Evolutionary conservation across 2,329 filamentous ascomycete genomes (phyloP).

Genomic region (Ophiostoma piceae): DNA sequence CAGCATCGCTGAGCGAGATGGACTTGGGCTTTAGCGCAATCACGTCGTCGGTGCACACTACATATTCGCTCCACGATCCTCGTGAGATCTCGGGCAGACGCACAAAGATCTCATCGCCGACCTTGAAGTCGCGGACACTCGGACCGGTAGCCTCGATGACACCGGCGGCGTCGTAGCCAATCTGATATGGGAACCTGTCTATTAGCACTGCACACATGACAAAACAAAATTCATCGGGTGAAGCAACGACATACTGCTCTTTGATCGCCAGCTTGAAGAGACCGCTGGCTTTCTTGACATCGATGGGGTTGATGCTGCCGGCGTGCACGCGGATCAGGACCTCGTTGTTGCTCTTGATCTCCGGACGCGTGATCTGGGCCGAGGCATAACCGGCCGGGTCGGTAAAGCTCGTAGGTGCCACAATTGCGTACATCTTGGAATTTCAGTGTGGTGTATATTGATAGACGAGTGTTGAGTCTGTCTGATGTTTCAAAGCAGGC

Average conservation of each 20-base stretch:
- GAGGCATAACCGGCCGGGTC: slow-evolving; percentile 11
- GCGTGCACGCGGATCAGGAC: slow-evolving; percentile 42
- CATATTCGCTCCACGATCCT: slow-evolving; percentile 17
- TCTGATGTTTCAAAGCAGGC: neutral
- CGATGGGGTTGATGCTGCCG: slow-evolving; percentile 35
- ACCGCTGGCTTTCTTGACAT: slow-evolving; percentile 34
- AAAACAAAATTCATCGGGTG: too few relatives aligned
- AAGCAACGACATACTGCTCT: neutral
- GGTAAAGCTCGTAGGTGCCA: slow-evolving; percentile 14
- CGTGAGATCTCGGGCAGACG: slow-evolving; percentile 29
- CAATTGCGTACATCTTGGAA: slow-evolving; percentile 9
- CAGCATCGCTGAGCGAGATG: slow-evolving; percentile 15
- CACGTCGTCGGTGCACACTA: neutral
- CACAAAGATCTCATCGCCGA: slow-evolving; percentile 38
- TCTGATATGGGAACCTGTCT: slow-evolving; percentile 13
- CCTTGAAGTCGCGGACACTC: slow-evolving; percentile 31
- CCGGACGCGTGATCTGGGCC: slow-evolving; percentile 6
- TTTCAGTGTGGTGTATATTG: neutral
- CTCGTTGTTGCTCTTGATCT: slow-evolving; percentile 40
- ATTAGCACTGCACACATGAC: neutral
- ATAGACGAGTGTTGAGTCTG: neutral
- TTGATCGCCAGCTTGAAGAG: slow-evolving; percentile 23
- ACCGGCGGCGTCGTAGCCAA: slow-evolving; percentile 33
- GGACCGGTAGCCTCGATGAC: slow-evolving; percentile 32
- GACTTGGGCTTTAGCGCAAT: slow-evolving; percentile 12